Evolutionary conservation across 306 rosid species (phyloP), one percentile per base, ranked within the genome.

Genomic region (Ziziphus jujuba): DNA sequence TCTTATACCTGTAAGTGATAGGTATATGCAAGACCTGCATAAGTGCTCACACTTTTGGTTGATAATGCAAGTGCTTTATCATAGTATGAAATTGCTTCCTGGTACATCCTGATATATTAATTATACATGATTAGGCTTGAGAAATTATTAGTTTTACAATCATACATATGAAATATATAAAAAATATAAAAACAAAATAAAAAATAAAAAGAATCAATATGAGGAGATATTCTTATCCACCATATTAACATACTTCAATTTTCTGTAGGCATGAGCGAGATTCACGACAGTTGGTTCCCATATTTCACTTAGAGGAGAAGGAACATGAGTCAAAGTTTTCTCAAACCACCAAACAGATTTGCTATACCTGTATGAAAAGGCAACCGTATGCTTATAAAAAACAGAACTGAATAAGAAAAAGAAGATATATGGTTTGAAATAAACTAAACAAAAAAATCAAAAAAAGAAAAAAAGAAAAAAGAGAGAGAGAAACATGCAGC

Each of bases 221-320:
- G 24, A 74, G 13, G 43, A 69, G 66, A 17, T 68, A 57, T 65
- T 7, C n/a, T n/a, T n/a, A n/a, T n/a, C n/a, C 13, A n/a, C 50
- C 56, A 67, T 12, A 74, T 34, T 52, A 71, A 80, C 96, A 36
- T 86, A 90, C 99, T 87, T 90, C 78, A 90, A 62, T 72, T 93
- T 93, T 72, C 99, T 74, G 89, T 79, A 93, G 1, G 93, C 90
- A 80, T 93, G 99, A 63, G 99, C 97, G 16, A 90, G 87, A 79
- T 93, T 90, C 69, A 93, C 95, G 23, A 93, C 80, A 28, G 99
- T 88, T 2, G 99, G 93, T 68, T 93, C 99, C 99, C 96, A 90
- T 88, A 84, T 83, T 81, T 90, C 97, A 75, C 89, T 72, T 74
- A 90, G 74, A 77, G 96, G 63, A 35, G 95, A 81, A 63, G 96